Evolutionary conservation across 2,329 filamentous ascomycete species (phyloP).

Genomic region (Tothia fuscella): DNA sequence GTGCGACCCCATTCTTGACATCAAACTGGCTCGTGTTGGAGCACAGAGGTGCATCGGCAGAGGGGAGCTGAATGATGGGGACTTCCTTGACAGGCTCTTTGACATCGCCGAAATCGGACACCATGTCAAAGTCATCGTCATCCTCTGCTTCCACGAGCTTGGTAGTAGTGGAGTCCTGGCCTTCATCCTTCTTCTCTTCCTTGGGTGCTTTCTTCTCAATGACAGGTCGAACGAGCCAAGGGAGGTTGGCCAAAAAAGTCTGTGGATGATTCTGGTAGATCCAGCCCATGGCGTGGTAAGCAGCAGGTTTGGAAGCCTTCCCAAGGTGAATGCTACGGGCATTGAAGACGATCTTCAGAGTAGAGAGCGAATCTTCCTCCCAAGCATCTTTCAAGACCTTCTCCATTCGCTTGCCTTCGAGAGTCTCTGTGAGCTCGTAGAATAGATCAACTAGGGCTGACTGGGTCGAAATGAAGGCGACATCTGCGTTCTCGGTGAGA

Average conservation of each 20-base stretch:
- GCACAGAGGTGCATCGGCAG: background rate
- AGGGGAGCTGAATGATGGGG: background rate
- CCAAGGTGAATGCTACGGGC: conserved; percentile 49
- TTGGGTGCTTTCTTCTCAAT: conserved; percentile 31
- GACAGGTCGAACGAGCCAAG: conserved; percentile 43
- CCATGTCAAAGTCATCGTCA: conserved; percentile 33
- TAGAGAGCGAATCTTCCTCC: conserved; percentile 34
- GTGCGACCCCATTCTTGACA: conserved; percentile 32
- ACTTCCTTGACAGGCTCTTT: conserved; percentile 13
- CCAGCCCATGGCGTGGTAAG: conserved; percentile 46
- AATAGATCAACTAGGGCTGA: conserved; percentile 43
- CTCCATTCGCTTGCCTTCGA: conserved; percentile 26
- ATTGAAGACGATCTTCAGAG: conserved; percentile 50
- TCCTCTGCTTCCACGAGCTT: conserved; percentile 19
- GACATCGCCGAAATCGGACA: conserved; percentile 21
- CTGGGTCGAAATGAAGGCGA: conserved; percentile 36
- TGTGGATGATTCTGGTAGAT: conserved; percentile 42
- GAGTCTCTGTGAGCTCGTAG: conserved; percentile 35
- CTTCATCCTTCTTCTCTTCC: conserved; percentile 18
- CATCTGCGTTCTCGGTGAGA: conserved; percentile 41
- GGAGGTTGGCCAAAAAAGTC: conserved; percentile 42
- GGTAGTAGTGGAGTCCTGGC: conserved; percentile 21
- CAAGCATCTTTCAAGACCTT: conserved; percentile 38
- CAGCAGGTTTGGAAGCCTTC: conserved; percentile 36
- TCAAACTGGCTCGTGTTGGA: conserved; percentile 14